Base-by-base conservation (phyloP, 257 asterid genomes). In the Nicotiana paniculata region DNA sequence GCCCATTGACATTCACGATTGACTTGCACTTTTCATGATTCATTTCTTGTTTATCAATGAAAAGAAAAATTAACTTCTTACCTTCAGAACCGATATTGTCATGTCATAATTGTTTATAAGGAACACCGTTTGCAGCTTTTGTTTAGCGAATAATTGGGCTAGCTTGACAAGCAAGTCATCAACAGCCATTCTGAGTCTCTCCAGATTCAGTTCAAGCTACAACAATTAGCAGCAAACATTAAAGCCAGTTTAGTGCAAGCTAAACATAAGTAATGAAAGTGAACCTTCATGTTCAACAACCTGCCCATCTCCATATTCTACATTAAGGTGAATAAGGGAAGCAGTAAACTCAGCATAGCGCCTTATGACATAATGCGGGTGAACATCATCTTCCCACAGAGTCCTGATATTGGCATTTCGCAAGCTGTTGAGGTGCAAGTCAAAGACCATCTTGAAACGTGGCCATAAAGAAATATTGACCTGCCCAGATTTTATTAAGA, bases 311-410 rank as follows among this genome's bases (percentile, higher is more conserved):
- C 97, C 97, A 83, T 93, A 93, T 81, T 93, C 98, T 84, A 89
- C 97, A 85, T 95, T 93, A 66, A 95, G 97, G 84, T 92, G 98
- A 88, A 95, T 89, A 54, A 95, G 90, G 2, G 99, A 95, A 63
- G 98, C 99, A 1, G 98, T 93, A 85, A 95, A 95, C 90, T 95
- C 99, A 3, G 98, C 99, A 88, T 95, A 95, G 77, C 99, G 98
- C 89, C 99, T 91, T 93, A 93, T 92, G 86, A 95, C 98, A 85
- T 93, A 95, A 90, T 95, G 98, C 80, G 97, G 98, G 88, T 87
- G 99, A 48, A 95, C 97, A 88, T 95, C 98, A 91, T 95, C 98
- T 88, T 95, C 98, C 99, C 99, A 95, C 88, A 95, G 86, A 80
- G 88, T 90, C 82, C 89, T 89, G 77, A 93, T 83, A 88, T 88